phyloP scores from a whole-genome alignment of 805 yeast species.

The Saturnispora gosingensis region DNA sequence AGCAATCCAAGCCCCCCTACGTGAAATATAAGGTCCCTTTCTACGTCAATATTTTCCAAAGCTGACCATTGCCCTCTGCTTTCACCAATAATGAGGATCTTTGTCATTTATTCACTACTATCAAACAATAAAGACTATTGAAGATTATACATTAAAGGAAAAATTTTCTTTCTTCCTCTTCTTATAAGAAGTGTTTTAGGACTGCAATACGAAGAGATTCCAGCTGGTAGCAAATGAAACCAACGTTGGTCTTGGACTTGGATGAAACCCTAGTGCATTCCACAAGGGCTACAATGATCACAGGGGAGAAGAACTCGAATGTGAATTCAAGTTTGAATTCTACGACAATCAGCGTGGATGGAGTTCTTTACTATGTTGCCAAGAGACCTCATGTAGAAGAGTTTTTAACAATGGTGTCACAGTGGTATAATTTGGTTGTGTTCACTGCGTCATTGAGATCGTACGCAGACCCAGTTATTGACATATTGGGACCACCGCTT shows the following conservation, averaged over 20 bases:
- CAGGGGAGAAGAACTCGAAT: background rate
- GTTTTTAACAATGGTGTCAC: conserved; percentile 65
- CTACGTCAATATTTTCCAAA: background rate
- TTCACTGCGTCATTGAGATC: conserved; percentile 93
- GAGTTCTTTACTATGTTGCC: conserved; percentile 66
- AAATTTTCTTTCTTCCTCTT: background rate
- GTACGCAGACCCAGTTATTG: conserved; percentile 95
- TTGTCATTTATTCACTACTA: background rate
- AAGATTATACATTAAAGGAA: background rate
- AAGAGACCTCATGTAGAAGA: conserved; percentile 88
- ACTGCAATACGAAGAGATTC: background rate
- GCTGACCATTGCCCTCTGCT: conserved; percentile 6
- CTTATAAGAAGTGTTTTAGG: background rate
- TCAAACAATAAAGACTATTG: background rate
- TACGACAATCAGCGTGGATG: conserved; percentile 1
- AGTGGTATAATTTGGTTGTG: conserved; percentile 83
- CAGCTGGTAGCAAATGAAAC: background rate
- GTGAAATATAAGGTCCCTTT: background rate
- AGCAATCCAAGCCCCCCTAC: conserved; percentile 5
- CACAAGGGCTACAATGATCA: conserved; percentile 1
- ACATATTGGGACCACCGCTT: conserved; percentile 34
- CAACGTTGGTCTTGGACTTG: conserved; percentile 70
- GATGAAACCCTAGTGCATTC: conserved; percentile 96
- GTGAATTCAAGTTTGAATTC: background rate
- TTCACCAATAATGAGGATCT: background rate